Conservation (phyloP, 2,329 filamentous ascomycete species). For the Aspergillus ruber region DNA sequence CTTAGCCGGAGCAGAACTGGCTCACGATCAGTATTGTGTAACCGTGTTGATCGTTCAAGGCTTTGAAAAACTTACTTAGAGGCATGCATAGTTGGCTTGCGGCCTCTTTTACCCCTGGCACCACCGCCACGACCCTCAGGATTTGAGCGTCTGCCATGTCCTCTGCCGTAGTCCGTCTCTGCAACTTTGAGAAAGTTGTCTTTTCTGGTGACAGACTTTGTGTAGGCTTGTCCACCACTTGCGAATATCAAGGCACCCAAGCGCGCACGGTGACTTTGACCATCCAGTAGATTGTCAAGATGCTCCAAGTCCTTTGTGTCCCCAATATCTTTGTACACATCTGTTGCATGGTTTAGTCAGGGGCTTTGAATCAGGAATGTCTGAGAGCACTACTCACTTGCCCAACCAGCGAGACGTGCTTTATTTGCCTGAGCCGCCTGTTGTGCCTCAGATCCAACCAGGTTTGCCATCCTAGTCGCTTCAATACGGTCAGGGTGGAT, state of each 20-base stretch:
- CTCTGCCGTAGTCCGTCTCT: neutral
- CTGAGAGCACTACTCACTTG: constrained; percentile 20
- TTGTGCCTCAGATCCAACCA: constrained; percentile 22
- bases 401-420: constrained; percentile 22
- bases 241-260: constrained; percentile 17
- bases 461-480: constrained; percentile 21
- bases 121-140: constrained; percentile 19
- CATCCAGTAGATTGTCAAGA: constrained; percentile 27
- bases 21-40: neutral
- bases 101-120: constrained; percentile 16
- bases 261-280: constrained; percentile 32
- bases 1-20: neutral
- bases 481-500: constrained; percentile 22
- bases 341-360: constrained; percentile 16
- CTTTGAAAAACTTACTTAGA: neutral
- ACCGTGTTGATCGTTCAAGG: neutral
- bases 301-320: constrained; percentile 25
- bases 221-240: constrained; percentile 11
- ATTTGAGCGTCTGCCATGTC: neutral
- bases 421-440: constrained; percentile 20
- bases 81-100: neutral
- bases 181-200: constrained; percentile 2
- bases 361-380: neutral
- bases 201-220: neutral
- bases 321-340: constrained; percentile 21